Evolutionary conservation across 345 rosid species (phyloP).

Genomic region (Citrus medica): DNA sequence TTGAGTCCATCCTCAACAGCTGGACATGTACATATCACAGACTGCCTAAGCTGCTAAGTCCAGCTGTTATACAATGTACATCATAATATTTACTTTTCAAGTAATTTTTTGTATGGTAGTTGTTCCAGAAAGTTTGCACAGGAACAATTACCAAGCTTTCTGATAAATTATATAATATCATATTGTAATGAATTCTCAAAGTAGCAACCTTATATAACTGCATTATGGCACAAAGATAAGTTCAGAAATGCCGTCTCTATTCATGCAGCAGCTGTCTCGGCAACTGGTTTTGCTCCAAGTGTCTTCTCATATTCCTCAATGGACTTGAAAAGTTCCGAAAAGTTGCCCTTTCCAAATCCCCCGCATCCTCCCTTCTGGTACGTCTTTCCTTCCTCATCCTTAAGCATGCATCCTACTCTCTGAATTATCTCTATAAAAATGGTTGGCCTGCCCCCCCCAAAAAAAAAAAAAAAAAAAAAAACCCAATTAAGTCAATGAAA

Average conservation of each 20-base stretch:
- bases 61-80: neutral
- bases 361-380: conserved; percentile 96
- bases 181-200: neutral
- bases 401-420: conserved; percentile 76
- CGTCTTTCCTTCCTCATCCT: conserved; percentile 62
- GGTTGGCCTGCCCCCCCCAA: conserved; percentile 56
- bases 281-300: conserved; percentile 53
- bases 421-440: conserved; percentile 95
- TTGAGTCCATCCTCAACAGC: neutral
- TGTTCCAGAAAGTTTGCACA: neutral
- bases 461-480: neutral
- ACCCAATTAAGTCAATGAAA: neutral
- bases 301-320: conserved; percentile 92
- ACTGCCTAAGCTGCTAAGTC: neutral
- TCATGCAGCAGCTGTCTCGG: conserved; percentile 29
- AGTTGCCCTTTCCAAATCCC: conserved; percentile 94
- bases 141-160: neutral
- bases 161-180: neutral
- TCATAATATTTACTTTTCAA: neutral
- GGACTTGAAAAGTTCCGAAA: conserved; percentile 90
- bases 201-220: neutral
- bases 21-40: neutral
- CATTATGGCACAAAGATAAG: neutral
- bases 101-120: neutral
- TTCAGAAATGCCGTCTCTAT: neutral